A percentile compares a stretch with the other conserved stretches of the same genome.
These are phyloP conservation scores for Aspergillus bombycis DNA, from an alignment of 2,329 filamentous ascomycete genomes.

Conservation along the genomic window DNA sequence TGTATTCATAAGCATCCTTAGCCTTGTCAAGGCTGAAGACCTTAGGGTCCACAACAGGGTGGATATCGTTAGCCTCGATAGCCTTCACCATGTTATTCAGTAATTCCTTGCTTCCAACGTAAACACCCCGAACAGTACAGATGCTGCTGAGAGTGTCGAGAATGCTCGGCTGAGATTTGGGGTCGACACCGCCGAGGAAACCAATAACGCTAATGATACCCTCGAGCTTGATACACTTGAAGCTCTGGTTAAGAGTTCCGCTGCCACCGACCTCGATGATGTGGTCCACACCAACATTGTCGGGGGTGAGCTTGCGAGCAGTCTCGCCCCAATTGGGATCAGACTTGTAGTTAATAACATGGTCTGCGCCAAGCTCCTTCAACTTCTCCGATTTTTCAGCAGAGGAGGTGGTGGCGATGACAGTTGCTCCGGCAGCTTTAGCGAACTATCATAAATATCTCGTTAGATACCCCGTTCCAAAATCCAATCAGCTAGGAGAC, in stretches of 20 bases:
- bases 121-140: constrained; percentile 60
- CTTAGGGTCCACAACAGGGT: constrained; percentile 62
- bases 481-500: neutral
- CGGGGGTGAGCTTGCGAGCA: constrained; percentile 55
- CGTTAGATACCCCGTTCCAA: neutral
- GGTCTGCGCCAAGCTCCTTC: constrained; percentile 59
- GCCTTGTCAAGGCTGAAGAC: constrained; percentile 57
- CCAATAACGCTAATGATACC: constrained; percentile 61
- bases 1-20: constrained; percentile 59
- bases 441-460: constrained; percentile 43
- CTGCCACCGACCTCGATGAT: constrained; percentile 69
- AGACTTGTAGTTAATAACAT: constrained; percentile 64
- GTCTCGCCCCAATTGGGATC: constrained; percentile 63
- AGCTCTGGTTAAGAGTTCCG: constrained; percentile 60
- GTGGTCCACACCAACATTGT: constrained; percentile 61
- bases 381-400: constrained; percentile 58
- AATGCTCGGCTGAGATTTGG: constrained; percentile 54
- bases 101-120: constrained; percentile 59
- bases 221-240: constrained; percentile 58
- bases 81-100: constrained; percentile 64
- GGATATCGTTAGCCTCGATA: constrained; percentile 62
- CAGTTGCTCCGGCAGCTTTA: constrained; percentile 54
- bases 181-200: constrained; percentile 55
- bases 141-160: constrained; percentile 54
- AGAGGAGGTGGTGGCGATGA: constrained; percentile 64